These are phyloP conservation scores for Russula virescens DNA, from an alignment of 768 basidiomycete species.

Conservation along the genomic window DNA sequence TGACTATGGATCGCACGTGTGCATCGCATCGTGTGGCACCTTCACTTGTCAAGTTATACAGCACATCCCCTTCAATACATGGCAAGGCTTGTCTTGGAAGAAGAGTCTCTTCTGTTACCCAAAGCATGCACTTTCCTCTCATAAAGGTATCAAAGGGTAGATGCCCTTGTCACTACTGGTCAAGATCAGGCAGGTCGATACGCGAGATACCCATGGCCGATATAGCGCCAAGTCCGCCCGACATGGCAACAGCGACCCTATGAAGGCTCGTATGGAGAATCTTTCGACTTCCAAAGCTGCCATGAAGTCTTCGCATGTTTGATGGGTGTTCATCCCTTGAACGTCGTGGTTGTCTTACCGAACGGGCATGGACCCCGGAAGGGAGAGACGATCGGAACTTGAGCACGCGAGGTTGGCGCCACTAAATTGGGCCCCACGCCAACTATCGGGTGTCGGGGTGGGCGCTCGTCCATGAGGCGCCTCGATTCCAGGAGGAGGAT, in stretches of 20 bases:
- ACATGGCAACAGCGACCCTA: not conserved
- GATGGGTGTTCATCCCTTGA: slow-evolving; percentile 8
- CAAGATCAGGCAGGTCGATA: slow-evolving; percentile 14
- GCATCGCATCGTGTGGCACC: too few species aligned
- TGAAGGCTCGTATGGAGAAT: slow-evolving; percentile 8
- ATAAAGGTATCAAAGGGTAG: not conserved
- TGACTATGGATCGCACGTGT: too few species aligned
- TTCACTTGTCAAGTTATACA: too few species aligned
- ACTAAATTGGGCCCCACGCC: not conserved
- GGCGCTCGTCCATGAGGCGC: too few species aligned
- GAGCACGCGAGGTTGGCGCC: not conserved
- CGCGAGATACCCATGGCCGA: slow-evolving; percentile 9
- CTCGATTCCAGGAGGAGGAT: too few species aligned
- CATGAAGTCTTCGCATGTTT: slow-evolving; percentile 17
- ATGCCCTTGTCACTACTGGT: slow-evolving; percentile 3
- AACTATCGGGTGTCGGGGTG: not conserved
- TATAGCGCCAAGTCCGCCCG: slow-evolving; percentile 8
- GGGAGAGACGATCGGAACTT: slow-evolving; percentile 3
- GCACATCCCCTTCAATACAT: not conserved
- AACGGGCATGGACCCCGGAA: slow-evolving; percentile 8
- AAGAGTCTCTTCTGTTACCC: not conserved
- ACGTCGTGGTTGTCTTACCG: slow-evolving; percentile 10
- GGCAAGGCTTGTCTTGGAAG: not conserved
- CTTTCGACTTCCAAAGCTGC: not conserved
- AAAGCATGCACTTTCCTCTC: not conserved